Evolutionary conservation across 768 basidiomycete species (phyloP).

Genomic region (Mycena leptocephala): DNA sequence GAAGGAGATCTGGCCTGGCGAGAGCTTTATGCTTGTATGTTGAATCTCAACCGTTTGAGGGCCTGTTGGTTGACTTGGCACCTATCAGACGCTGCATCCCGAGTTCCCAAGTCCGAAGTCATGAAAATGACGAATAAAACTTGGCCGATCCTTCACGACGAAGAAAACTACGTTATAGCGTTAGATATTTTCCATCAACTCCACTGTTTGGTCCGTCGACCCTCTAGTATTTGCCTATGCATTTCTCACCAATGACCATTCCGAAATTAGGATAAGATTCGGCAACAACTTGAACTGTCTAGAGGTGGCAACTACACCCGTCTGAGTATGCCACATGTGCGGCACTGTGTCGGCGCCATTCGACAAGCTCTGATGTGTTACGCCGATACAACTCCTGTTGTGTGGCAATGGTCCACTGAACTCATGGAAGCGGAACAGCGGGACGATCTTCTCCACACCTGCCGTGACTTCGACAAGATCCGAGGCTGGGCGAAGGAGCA

Average conservation of each 20-base stretch:
- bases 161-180: not conserved
- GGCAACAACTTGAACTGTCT: not conserved
- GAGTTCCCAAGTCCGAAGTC: not conserved
- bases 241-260: not conserved
- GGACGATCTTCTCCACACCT: conserved; percentile 29
- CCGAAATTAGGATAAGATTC: not conserved
- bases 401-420: conserved; percentile 28
- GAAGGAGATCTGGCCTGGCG: no score
- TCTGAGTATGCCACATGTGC: not conserved
- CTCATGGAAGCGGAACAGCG: conserved; percentile 3
- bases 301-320: not conserved
- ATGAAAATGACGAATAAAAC: not conserved
- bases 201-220: not conserved
- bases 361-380: conserved; percentile 29
- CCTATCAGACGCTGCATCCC: no score
- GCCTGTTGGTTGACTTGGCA: no score
- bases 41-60: no score
- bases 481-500: not conserved
- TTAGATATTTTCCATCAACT: not conserved
- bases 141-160: not conserved
- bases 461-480: conserved; percentile 23
- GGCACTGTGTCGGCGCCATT: conserved; percentile 27
- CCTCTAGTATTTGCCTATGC: not conserved
- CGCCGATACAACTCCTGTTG: conserved; percentile 26
- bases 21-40: no score